Conservation (phyloP, 129 eudicot genomes). For the Flaveria brownii region DNA sequence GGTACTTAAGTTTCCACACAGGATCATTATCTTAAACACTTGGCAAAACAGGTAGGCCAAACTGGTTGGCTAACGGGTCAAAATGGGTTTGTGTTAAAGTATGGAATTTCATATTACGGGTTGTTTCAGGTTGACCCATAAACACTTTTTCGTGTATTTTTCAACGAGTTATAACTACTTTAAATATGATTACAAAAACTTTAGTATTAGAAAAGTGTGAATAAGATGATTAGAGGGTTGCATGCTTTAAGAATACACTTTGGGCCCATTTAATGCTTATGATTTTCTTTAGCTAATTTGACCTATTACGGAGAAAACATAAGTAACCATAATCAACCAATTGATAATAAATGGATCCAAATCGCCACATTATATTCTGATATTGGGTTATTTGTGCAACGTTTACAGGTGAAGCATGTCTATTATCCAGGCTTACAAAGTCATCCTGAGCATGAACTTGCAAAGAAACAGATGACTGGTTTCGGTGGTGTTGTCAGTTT, state of each 20-base stretch:
- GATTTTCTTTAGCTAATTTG: neutral
- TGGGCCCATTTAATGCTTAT: neutral
- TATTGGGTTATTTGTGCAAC: neutral
- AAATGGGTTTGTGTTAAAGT: neutral
- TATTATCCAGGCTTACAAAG: slow-evolving; percentile 84
- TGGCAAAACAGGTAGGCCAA: neutral
- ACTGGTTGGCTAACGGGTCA: neutral
- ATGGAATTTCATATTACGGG: neutral
- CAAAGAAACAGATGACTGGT: slow-evolving; percentile 80
- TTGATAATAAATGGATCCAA: neutral
- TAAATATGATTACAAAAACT: neutral
- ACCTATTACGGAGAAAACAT: too few species aligned
- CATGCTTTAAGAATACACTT: neutral
- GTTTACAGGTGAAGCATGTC: slow-evolving; percentile 67
- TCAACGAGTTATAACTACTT: neutral
- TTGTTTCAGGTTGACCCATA: neutral
- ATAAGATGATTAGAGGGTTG: neutral
- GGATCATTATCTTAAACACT: neutral
- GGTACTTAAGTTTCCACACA: slow-evolving; percentile 42
- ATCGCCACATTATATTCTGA: too few species aligned
- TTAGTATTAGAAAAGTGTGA: neutral
- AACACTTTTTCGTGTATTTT: neutral
- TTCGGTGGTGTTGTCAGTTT: slow-evolving; percentile 94
- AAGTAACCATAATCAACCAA: neutral
- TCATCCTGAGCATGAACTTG: slow-evolving; percentile 77